Evolutionary conservation across 2,329 filamentous ascomycete genomes (phyloP), one percentile per base, ranked within the genome.

Genomic region (Cladosporium austrohemisphaericum): DNA sequence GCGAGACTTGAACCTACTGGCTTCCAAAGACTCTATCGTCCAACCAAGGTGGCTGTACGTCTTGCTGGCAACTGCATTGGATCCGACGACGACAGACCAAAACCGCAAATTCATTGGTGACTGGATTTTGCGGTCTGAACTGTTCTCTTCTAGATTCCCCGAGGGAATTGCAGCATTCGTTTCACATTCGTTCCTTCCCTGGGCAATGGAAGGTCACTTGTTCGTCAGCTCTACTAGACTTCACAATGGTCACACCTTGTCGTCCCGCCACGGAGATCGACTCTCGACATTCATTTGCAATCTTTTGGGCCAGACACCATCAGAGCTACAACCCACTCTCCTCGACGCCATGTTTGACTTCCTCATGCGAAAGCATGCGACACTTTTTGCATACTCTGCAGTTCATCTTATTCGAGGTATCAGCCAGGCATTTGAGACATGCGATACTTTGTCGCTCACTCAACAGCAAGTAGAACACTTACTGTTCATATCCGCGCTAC

Each of bases 71-170:
- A 65, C 71, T 16, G 69, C 68, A 6, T 53, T 76, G 13, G 63
- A 67, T 18, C 59, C 66, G 0, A 64, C 65, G 33, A 66, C 73
- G 5, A 71, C 75, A 54, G 72, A 75, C 28, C 69, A 71, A 22
- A 68, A 72, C 33, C 68, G 72, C 5, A 75, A 72, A 29, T 67
- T 71, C 41, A 60, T 75, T 31, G 73, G 72, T 2, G 66, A 65
- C 28, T 75, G 73, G 71, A 68, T 73, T 28, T 63, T 75, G 52
- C 56, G 62, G 5, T 57, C 60, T 1, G 52, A 59, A 9, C 46
- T 64, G 23, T 57, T 55, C 7, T 52, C 54, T 3, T 53, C 56
- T 18, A 53, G 54, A 9, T 46, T 53, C 41, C 48, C 53, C 2
- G 52, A 54, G 4, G 57, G 59, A 8, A 66, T 68, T 40, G 50